Evolutionary conservation across 2,329 filamentous ascomycete species (phyloP).

Genomic region (Laburnicola sp.): DNA sequence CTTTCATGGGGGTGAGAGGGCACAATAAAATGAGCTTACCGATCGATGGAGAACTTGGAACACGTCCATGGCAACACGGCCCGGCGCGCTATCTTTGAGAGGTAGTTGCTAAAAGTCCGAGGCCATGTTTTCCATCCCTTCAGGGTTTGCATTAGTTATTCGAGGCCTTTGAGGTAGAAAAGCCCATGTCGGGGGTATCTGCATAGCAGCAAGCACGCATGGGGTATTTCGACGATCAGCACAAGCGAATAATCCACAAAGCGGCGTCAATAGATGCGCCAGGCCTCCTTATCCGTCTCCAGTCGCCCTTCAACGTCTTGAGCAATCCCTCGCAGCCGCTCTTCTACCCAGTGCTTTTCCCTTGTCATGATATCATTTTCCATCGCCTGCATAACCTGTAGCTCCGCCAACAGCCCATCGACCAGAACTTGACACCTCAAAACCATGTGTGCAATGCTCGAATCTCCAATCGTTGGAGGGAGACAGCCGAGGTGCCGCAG

Average conservation of each 20-base stretch:
- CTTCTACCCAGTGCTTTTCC: constrained; percentile 44
- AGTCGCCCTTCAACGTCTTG: constrained; percentile 21
- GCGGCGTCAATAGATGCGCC: constrained; percentile 25
- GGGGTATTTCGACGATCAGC: neutral
- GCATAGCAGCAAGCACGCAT: no score
- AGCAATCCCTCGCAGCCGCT: constrained; percentile 33
- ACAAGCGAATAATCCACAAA: neutral
- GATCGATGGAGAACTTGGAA: no score
- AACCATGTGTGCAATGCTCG: constrained; percentile 40
- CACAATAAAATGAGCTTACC: no score
- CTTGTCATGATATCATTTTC: constrained; percentile 34
- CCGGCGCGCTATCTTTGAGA: no score
- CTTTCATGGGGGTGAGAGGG: no score
- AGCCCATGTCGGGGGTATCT: no score
- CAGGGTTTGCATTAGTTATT: no score
- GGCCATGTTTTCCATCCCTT: no score
- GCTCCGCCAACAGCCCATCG: constrained; percentile 36
- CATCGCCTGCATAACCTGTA: constrained; percentile 39
- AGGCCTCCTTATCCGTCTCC: constrained; percentile 24
- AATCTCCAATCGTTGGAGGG: constrained; percentile 30
- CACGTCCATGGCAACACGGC: no score
- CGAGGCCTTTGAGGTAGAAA: no score
- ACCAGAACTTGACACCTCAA: constrained; percentile 35
- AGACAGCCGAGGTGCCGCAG: constrained; percentile 38
- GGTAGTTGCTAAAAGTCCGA: no score